Evolutionary conservation across 768 basidiomycete genomes (phyloP).

Genomic region (Mycena epipterygia): DNA sequence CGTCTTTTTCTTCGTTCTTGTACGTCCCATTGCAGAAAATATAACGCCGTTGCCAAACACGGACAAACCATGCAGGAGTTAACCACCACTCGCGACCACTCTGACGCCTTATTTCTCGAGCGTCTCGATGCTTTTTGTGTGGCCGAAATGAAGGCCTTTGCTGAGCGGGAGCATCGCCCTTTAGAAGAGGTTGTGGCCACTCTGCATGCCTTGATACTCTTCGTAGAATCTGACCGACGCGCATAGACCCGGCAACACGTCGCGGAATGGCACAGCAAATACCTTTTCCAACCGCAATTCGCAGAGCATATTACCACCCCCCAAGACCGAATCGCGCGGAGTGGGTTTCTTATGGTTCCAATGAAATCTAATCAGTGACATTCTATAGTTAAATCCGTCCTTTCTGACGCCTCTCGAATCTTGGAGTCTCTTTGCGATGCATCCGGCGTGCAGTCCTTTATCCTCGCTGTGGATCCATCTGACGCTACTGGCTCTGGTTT

Average conservation of each 20-base stretch:
- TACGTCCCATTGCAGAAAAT: conserved; percentile 67
- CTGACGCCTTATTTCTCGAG: conserved; percentile 72
- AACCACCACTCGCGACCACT: conserved; percentile 45
- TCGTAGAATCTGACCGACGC: conserved; percentile 53
- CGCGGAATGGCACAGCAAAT: conserved; percentile 75
- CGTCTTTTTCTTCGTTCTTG: conserved; percentile 63
- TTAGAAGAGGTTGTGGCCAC: conserved; percentile 68
- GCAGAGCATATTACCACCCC: conserved; percentile 17
- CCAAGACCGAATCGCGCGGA: conserved; percentile 34
- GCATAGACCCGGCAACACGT: conserved; percentile 55
- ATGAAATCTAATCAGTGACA: conserved; percentile 7
- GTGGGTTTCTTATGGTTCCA: conserved; percentile 24
- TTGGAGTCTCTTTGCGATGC: conserved; percentile 67
- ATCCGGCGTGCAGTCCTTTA: conserved; percentile 70
- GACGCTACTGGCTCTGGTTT: conserved; percentile 65
- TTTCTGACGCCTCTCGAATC: conserved; percentile 63
- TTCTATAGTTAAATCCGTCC: conserved; percentile 59
- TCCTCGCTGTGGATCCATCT: conserved; percentile 70
- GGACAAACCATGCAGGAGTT: conserved; percentile 51
- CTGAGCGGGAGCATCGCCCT: conserved; percentile 68
- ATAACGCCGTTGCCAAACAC: conserved; percentile 10
- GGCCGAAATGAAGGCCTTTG: conserved; percentile 70
- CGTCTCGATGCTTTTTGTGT: conserved; percentile 72
- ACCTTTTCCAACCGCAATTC: conserved; percentile 59
- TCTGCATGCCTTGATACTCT: conserved; percentile 39